Evolutionary conservation across 768 basidiomycete species (phyloP).

Genomic region (Naematelia encephala): DNA sequence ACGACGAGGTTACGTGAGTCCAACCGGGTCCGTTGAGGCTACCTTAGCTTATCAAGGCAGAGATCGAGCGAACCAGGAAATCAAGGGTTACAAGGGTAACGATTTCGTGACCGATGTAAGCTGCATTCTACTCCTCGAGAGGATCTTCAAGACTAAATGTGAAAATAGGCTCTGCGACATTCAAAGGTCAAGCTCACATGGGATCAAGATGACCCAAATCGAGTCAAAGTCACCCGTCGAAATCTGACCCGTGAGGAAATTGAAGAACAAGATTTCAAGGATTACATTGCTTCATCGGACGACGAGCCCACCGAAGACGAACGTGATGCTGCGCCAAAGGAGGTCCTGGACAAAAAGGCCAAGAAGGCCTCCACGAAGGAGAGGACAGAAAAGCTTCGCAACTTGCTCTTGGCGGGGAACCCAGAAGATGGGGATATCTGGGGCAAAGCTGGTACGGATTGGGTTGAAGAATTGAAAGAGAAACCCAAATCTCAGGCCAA

Average conservation of each 20-base stretch:
- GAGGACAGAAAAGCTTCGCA: constrained; percentile 69
- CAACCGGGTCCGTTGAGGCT: background rate
- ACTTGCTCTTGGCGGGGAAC: constrained; percentile 65
- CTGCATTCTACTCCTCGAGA: background rate
- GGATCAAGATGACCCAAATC: constrained; percentile 95
- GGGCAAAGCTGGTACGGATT: constrained; percentile 57
- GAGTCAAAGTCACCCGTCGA: constrained; percentile 73
- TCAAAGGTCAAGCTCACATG: constrained; percentile 97
- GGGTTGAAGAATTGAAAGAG: constrained; percentile 23
- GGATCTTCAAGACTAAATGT: background rate
- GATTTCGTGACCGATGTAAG: constrained; percentile 92
- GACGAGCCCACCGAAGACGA: constrained; percentile 58
- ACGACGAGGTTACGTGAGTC: constrained; percentile 62
- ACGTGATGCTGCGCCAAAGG: constrained; percentile 12
- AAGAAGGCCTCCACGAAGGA: constrained; percentile 53
- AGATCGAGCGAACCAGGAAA: constrained; percentile 75
- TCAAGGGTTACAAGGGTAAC: constrained; percentile 65
- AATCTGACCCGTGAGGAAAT: constrained; percentile 76
- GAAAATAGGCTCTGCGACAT: constrained; percentile 81
- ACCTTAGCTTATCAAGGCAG: constrained; percentile 58
- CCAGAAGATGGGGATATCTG: constrained; percentile 74
- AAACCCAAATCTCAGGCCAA: background rate
- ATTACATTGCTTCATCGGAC: constrained; percentile 68
- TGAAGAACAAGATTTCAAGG: constrained; percentile 84
- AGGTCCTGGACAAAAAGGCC: constrained; percentile 43